Conservation (phyloP, 2,329 filamentous ascomycete species). For the Aureobasidium leucospermi region DNA sequence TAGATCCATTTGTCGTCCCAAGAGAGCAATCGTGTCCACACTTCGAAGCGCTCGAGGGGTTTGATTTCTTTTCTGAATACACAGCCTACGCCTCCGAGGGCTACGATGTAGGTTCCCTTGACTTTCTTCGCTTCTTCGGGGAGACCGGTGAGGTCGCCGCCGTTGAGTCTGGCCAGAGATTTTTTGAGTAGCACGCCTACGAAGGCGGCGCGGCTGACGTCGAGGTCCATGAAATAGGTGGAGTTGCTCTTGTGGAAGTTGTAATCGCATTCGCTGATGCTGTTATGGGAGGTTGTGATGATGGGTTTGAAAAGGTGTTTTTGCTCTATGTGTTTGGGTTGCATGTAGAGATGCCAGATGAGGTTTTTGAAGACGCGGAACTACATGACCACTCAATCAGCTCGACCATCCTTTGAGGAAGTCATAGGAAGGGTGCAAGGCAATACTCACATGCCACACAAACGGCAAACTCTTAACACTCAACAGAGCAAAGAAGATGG, state of each 20-base stretch:
- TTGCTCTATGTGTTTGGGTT: slow-evolving; percentile 38
- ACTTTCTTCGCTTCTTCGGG: slow-evolving; percentile 22
- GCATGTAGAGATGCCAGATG: slow-evolving; percentile 41
- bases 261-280: slow-evolving; percentile 75
- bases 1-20: slow-evolving; percentile 48
- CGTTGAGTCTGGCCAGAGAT: slow-evolving; percentile 32
- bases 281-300: slow-evolving; percentile 58
- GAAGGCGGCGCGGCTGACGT: slow-evolving; percentile 73
- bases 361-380: slow-evolving; percentile 40
- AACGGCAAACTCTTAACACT: slow-evolving; percentile 72
- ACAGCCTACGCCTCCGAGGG: slow-evolving; percentile 41
- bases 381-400: slow-evolving; percentile 20
- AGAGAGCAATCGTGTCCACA: slow-evolving; percentile 40
- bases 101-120: slow-evolving; percentile 32
- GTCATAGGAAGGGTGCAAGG: not conserved
- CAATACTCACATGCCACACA: slow-evolving; percentile 57
- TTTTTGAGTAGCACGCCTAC: slow-evolving; percentile 50
- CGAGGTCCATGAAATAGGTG: slow-evolving; percentile 83
- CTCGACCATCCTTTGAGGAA: too few relatives aligned
- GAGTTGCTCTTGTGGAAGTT: slow-evolving; percentile 77
- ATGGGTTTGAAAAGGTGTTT: slow-evolving; percentile 66
- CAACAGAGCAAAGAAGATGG: slow-evolving; percentile 48
- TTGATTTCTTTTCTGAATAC: slow-evolving; percentile 42
- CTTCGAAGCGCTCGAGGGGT: slow-evolving; percentile 39
- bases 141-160: slow-evolving; percentile 28